Evolutionary conservation across 208 protist genomes (phyloP), one percentile per base, ranked within the genome.

Genomic region (Trypanosoma vivax): DNA sequence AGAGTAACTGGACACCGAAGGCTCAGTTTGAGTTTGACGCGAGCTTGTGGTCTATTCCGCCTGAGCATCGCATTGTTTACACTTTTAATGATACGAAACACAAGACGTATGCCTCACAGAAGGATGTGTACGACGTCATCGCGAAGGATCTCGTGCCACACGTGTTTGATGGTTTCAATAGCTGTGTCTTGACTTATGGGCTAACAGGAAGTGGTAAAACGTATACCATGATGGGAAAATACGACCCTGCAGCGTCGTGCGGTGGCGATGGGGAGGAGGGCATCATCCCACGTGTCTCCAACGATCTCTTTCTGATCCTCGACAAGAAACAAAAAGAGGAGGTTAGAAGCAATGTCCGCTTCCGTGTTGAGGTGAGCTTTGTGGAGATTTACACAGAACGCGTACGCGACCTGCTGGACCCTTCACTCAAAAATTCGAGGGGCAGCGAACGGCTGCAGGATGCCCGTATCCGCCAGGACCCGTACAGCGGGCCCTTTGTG

Each of bases 381-480:
- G 76, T 98, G 9, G 96, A 99, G 63, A 97, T 99, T 19, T 99
- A 99, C 77, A 96, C 97, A 83, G 97, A 99, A 62, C 76, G 86
- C 30, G 92, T 98, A 39, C 75, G 91, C 1, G 97, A 99, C 63
- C 59, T 99, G 25, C 80, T 99, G 1, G 88, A 97, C 61, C 83
- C 83, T 6, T 70, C 82, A 10, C 70, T 90, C 37, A 73, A 71
- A 31, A 53, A 90, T 76, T 70, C 77, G 25, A 73, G 69, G 45
- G 82, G 86, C 45, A 88, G 77, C 62, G 83, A 87, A 50, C 65
- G 86, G 38, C 63, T 93, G 56, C 78, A 81, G 34, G 82, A 88
- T 42, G 79, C 97, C n/a, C 79, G 91, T 58, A 84, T 94, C 60
- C 74, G 86, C 24, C 79, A 92, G 57, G 81, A 92, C 57, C 87